Conservation (phyloP, 768 basidiomycete species). For the Crepidotus variabilis region DNA sequence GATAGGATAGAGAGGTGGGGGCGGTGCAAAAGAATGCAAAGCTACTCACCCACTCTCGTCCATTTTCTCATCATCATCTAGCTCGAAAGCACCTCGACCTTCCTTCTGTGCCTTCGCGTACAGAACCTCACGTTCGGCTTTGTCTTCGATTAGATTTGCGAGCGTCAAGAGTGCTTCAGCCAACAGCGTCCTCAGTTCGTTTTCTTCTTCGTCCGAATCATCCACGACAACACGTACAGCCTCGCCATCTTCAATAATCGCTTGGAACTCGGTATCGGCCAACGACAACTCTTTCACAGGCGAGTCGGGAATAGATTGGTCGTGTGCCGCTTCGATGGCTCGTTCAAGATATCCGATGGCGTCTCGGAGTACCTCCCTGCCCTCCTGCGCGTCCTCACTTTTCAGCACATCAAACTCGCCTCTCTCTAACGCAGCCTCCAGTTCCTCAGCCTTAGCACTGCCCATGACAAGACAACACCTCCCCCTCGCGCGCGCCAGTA, state of each 20-base stretch:
- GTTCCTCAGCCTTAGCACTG: conserved; percentile 47
- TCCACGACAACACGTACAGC: conserved; percentile 5
- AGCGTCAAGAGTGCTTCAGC: conserved; percentile 57
- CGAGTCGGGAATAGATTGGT: not conserved
- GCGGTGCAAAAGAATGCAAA: not conserved
- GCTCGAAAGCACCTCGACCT: conserved; percentile 28
- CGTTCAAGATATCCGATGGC: conserved; percentile 42
- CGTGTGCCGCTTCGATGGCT: conserved; percentile 25
- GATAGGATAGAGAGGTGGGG: too few relatives aligned
- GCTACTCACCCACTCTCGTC: conserved; percentile 7
- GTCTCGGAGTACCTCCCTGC: conserved; percentile 44
- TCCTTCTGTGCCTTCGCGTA: conserved; percentile 49
- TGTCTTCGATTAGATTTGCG: conserved; percentile 53
- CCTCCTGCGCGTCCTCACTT: conserved; percentile 51
- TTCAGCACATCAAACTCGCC: conserved; percentile 31
- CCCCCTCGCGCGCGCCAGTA: conserved; percentile 44
- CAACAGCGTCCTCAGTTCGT: conserved; percentile 29
- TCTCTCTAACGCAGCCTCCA: conserved; percentile 50
- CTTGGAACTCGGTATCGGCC: not conserved
- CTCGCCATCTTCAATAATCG: conserved; percentile 4
- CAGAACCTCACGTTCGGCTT: conserved; percentile 43
- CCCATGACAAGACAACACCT: conserved; percentile 49
- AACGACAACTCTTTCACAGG: not conserved
- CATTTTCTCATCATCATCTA: conserved; percentile 21
- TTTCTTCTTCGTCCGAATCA: conserved; percentile 7